phyloP scores from a whole-genome alignment of 208 protist genomes.

The Naegleria fowleri region DNA sequence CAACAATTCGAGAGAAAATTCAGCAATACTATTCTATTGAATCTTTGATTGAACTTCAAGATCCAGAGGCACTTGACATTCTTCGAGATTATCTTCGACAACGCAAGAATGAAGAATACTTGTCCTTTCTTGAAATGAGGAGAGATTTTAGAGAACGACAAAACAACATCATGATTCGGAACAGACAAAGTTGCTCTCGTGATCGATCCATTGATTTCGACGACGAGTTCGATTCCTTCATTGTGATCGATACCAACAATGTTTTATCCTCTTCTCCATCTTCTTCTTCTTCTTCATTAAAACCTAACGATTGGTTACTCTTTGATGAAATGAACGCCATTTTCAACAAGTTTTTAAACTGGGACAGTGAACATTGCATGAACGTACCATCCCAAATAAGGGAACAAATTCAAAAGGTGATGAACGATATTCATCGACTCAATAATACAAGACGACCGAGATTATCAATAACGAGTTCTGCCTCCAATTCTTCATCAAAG shows the following conservation, averaged over 20 bases:
- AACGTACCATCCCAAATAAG: not conserved
- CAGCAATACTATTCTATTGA: not conserved
- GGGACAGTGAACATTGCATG: not conserved
- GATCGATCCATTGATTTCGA: not conserved
- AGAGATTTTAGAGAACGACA: too few species aligned
- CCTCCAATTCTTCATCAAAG: not conserved
- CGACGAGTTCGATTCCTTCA: not conserved
- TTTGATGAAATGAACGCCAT: not conserved
- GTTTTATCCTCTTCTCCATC: too few species aligned
- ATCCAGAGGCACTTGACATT: not conserved
- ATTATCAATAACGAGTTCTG: too few species aligned
- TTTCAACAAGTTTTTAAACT: not conserved
- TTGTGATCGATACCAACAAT: not conserved
- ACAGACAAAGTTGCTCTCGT: not conserved
- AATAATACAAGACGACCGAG: too few species aligned
- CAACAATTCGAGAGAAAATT: not conserved
- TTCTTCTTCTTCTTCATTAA: not conserved
- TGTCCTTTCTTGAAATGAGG: not conserved
- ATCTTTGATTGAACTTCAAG: not conserved
- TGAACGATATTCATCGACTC: too few species aligned
- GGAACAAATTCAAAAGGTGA: not conserved
- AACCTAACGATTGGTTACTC: not conserved
- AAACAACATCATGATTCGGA: not conserved
- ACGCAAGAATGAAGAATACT: not conserved
- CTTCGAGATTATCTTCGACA: not conserved